phyloP scores from a whole-genome alignment of 768 basidiomycete species.

The Boletellus sp. region DNA sequence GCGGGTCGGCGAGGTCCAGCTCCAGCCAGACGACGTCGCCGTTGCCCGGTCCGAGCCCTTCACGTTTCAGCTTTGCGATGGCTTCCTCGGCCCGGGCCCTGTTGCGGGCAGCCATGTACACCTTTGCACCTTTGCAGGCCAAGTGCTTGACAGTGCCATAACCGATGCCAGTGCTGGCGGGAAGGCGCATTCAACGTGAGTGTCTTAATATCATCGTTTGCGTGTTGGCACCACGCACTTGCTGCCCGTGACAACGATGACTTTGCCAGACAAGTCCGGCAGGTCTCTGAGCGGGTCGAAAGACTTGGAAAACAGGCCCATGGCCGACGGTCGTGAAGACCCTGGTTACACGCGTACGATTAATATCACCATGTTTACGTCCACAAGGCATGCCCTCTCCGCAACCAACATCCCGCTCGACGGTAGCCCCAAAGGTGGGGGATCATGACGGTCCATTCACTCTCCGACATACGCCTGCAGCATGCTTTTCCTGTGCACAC shows the following conservation, averaged over 20 bases:
- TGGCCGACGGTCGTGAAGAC: no score
- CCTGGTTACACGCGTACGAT: no score
- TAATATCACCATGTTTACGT: no score
- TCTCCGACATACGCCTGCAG: no score
- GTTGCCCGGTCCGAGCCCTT: slow-evolving; percentile 42
- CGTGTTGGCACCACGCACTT: slow-evolving; percentile 36
- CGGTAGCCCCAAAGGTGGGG: no score
- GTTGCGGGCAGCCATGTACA: slow-evolving; percentile 54
- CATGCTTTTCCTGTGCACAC: no score
- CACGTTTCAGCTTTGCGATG: slow-evolving; percentile 42
- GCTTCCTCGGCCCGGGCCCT: slow-evolving; percentile 45
- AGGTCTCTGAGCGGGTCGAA: slow-evolving; percentile 41
- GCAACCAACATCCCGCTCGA: no score
- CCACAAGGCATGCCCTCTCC: no score
- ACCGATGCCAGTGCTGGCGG: slow-evolving; percentile 48
- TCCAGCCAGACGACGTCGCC: slow-evolving; percentile 48
- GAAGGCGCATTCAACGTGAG: not conserved
- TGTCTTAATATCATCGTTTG: no score
- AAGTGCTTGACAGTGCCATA: slow-evolving; percentile 50
- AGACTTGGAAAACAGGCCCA: slow-evolving; percentile 23
- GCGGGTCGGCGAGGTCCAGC: slow-evolving; percentile 50
- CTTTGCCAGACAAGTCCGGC: slow-evolving; percentile 33
- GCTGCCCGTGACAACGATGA: slow-evolving; percentile 55
- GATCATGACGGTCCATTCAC: no score
- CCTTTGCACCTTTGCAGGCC: slow-evolving; percentile 51